Conservation (phyloP, 306 rosid genomes). For the Dalbergia cochinchinensis region DNA sequence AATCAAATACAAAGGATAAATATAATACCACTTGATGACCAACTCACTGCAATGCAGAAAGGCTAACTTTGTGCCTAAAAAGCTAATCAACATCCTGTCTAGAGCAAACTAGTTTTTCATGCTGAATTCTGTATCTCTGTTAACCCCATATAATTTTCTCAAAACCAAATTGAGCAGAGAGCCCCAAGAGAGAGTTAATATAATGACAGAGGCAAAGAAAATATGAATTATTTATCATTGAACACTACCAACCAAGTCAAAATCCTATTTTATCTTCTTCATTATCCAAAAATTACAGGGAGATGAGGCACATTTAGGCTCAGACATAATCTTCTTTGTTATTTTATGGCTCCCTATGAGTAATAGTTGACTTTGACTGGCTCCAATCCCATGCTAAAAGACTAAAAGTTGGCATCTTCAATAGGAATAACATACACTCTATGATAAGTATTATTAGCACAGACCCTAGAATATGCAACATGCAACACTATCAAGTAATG, state of each 20-base stretch:
- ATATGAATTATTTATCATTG: background rate
- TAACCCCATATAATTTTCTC: background rate
- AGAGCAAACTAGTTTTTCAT: background rate
- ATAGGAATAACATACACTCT: background rate
- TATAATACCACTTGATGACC: background rate
- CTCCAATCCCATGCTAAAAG: background rate
- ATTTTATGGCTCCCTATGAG: background rate
- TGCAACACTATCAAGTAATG: background rate
- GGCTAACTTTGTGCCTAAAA: background rate
- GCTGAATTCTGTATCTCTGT: background rate
- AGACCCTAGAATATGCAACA: background rate
- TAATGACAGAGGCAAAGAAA: background rate
- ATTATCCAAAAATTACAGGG: background rate
- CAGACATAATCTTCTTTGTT: background rate
- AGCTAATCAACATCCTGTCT: background rate
- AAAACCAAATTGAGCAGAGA: background rate
- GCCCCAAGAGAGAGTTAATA: background rate
- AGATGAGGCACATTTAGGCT: background rate
- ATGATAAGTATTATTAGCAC: background rate
- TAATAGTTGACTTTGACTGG: background rate
- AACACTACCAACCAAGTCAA: background rate
- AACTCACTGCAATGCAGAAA: background rate
- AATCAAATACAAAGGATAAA: background rate
- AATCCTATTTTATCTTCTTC: background rate
- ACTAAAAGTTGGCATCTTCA: background rate